Percentiles rank a stretch among this genome's conserved stretches.
Conservation (phyloP, 2,329 filamentous ascomycete genomes). For the Colletotrichum musicola region DNA sequence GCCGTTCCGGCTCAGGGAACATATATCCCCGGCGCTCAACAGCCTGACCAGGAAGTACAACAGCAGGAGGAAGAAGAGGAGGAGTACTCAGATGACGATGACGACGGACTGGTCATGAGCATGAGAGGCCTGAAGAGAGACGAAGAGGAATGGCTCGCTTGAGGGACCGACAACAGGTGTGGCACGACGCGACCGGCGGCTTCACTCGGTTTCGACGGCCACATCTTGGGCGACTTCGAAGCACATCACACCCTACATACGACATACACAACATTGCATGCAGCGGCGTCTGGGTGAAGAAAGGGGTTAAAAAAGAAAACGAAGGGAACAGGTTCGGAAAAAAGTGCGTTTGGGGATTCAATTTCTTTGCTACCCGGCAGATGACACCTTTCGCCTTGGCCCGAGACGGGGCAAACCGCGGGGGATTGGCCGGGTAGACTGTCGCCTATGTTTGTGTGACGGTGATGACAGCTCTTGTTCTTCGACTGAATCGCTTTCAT, state of each 20-base stretch:
- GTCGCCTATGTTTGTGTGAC: conserved; percentile 15
- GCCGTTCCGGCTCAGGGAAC: not conserved
- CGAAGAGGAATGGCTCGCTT: conserved; percentile 72
- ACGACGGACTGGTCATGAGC: conserved; percentile 70
- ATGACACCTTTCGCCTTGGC: not conserved
- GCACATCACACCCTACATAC: conserved; percentile 19
- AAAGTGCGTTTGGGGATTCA: conserved; percentile 22
- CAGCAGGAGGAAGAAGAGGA: conserved; percentile 57
- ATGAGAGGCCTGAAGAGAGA: conserved; percentile 69
- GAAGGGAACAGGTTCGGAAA: conserved; percentile 23
- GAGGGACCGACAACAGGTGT: conserved; percentile 10
- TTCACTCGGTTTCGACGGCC: conserved; percentile 22
- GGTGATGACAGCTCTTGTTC: conserved; percentile 26
- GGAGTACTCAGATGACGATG: conserved; percentile 64
- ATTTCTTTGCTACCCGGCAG: conserved; percentile 25
- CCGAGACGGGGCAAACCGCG: not conserved
- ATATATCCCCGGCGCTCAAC: conserved; percentile 42
- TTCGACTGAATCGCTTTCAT: conserved; percentile 21
- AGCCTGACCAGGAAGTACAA: conserved; percentile 44
- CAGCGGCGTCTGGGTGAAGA: conserved; percentile 30
- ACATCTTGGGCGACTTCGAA: conserved; percentile 2
- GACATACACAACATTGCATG: conserved; percentile 35
- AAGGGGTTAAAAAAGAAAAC: conserved; percentile 14
- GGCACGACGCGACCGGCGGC: not conserved
- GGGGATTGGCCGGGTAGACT: conserved; percentile 14